Evolutionary conservation across 2,329 filamentous ascomycete species (phyloP), one percentile per base, ranked within the genome.

Genomic region (Fusarium sp.): DNA sequence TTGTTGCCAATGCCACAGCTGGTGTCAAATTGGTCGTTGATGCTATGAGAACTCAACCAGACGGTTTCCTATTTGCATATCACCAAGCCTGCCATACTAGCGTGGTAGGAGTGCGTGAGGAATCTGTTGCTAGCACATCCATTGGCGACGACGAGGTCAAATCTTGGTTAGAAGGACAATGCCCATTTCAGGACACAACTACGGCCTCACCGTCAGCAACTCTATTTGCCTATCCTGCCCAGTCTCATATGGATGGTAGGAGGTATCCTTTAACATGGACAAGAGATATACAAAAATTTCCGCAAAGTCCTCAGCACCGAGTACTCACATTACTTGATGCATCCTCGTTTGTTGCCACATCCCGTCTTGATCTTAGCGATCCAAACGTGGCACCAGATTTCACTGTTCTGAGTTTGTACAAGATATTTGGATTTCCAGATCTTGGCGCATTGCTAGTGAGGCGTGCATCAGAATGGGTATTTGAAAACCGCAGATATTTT

Each of bases 371-470:
- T 73, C 81, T 98, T 4, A 83, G 87, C 56, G 80, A 92, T 69
- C 71, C 84, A 0, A 80, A 82, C 0, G 75, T 79, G 1, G 88
- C 91, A 0, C 92, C 95, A 2, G 95, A 98, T 76, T 98, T 98
- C 70, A 90, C 88, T 0, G 91, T 93, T 0, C 75, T 98, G 41
- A 97, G 94, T 77, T 89, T 98, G 67, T 96, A 97, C 81, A 99
- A 98, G 78, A 94, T 97, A n/a, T 98, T 98, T 77, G 95, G 96
- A 2, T 97, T 97, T 68, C 95, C 95, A 0, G 93, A 98, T 75
- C 82, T 98, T 3, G 95, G 95, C 3, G 94, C 90, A 2, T 80
- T 99, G 59, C 88, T 98, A 30, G 88, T 98, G 14, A 88, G 91
- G 41, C 94, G 92, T 71, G 84, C 87, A 32, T 87, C 92, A 14